phyloP scores from a whole-genome alignment of 2,329 filamentous ascomycete species.

The Hypoxylon sp. region DNA sequence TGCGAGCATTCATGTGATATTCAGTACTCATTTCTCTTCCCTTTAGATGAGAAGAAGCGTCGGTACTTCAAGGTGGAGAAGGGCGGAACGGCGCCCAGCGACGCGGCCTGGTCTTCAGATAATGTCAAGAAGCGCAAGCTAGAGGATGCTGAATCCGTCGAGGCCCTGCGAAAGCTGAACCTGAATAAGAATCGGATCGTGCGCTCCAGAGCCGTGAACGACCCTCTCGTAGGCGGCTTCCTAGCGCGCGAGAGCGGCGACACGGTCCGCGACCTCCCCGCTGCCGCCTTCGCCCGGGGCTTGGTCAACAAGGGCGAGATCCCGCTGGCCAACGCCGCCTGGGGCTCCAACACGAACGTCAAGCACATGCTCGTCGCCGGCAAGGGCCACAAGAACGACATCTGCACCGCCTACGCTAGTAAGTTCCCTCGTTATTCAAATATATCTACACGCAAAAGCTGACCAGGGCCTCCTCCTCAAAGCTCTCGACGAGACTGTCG shows the following conservation, averaged over 20 bases:
- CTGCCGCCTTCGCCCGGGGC: conserved; percentile 51
- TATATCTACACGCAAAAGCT: conserved; percentile 8
- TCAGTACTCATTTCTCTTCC: background rate
- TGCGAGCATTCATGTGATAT: background rate
- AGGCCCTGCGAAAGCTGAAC: conserved; percentile 40
- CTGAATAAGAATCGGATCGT: conserved; percentile 50
- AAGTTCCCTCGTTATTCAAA: conserved; percentile 37
- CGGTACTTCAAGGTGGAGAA: conserved; percentile 75
- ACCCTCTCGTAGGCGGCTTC: conserved; percentile 46
- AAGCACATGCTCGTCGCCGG: conserved; percentile 52
- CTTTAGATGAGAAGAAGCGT: conserved; percentile 61
- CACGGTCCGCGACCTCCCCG: conserved; percentile 38
- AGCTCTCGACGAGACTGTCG: conserved; percentile 48
- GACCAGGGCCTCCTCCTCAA: conserved; percentile 1
- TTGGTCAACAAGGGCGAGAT: conserved; percentile 52
- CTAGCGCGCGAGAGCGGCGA: conserved; percentile 48
- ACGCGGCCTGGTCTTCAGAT: conserved; percentile 63
- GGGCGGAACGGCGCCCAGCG: conserved; percentile 59
- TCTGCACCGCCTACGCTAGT: conserved; percentile 56
- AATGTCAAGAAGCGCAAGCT: conserved; percentile 64
- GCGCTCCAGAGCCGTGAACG: conserved; percentile 45
- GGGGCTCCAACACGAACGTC: conserved; percentile 46
- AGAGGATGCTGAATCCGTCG: conserved; percentile 51
- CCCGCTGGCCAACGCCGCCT: conserved; percentile 44
- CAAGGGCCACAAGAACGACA: conserved; percentile 49